Conservation (phyloP, 2,329 filamentous ascomycete species). For the Pestalotiopsis sp. region DNA sequence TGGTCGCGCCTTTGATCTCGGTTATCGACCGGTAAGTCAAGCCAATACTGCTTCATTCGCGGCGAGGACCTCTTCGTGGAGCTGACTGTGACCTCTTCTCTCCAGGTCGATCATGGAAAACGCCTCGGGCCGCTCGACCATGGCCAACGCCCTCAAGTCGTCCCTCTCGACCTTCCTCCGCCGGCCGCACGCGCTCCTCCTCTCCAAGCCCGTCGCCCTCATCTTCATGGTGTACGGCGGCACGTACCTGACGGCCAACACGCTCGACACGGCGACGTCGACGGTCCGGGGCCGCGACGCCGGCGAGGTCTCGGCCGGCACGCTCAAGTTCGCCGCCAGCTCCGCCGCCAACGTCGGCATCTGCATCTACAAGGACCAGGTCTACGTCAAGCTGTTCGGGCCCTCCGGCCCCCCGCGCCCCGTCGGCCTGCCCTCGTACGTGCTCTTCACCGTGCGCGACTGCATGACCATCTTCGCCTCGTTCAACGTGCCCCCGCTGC, state of each 20-base stretch:
- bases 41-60: background rate
- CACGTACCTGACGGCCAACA: constrained; percentile 88
- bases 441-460: constrained; percentile 80
- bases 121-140: constrained; percentile 67
- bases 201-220: constrained; percentile 68
- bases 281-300: constrained; percentile 61
- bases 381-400: constrained; percentile 83
- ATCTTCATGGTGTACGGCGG: constrained; percentile 79
- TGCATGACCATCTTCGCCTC: constrained; percentile 88
- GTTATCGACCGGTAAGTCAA: constrained; percentile 76
- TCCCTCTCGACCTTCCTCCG: constrained; percentile 59
- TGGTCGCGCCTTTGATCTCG: constrained; percentile 83
- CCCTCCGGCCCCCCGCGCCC: constrained; percentile 52
- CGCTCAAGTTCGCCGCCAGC: constrained; percentile 79
- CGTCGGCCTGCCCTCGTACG: constrained; percentile 72
- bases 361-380: constrained; percentile 87
- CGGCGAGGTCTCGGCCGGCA: constrained; percentile 68
- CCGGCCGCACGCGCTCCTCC: constrained; percentile 62
- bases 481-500: constrained; percentile 83
- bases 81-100: constrained; percentile 10
- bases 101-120: constrained; percentile 77
- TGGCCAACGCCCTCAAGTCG: constrained; percentile 59
- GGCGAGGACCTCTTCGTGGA: background rate
- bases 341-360: constrained; percentile 81
- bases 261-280: constrained; percentile 77